Evolutionary conservation across 2,329 filamentous ascomycete genomes (phyloP), one percentile per base, ranked within the genome.

Genomic region (Cercospora sojina): DNA sequence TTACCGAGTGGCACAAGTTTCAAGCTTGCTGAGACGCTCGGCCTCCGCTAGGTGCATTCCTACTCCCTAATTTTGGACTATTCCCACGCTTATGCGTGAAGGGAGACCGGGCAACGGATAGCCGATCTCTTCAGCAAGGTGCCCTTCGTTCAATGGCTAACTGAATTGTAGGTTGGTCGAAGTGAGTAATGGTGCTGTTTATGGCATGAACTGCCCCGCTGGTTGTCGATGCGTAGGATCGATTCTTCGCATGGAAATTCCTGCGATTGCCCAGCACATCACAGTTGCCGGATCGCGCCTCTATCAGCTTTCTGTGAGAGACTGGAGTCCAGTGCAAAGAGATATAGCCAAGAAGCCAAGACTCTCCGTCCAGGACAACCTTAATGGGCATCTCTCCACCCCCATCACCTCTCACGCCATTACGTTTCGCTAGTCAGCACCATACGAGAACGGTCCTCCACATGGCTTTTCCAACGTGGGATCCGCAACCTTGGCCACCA

Each of bases 1-100:
- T 35, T 43, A 25, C 59, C 61, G 10, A 16, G 18, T 31, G 38
- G 29, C 60, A 59, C 56, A 51, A 64, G 31, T 59, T 31, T 64
- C 65, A 67, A 67, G 65, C 61, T 56, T 64, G 62, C 65, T 64
- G 64, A 67, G 62, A 47, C 53, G 57, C 58, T 57, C 59, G 57
- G 59, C 57, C 55, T 12, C 29, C 58, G 66, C 56, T 58, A 63
- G 59, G 63, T 25, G 32, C 59, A 64, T 56, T 56, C 63, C 55
- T 64, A 60, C 20, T 62, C 56, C 64, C 47, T 49, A 59, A 49
- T 61, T 55, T 3, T 59, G 59, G 51, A 49, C 59, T 62, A 62
- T 59, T 41, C 35, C 41, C 31, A 31, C 23, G 4, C 18, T 38
- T 20, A 12, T 31, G 35, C n/a, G 31, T 3, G 32, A 38, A 64